A percentile compares a stretch with the other conserved stretches of the same genome.
These are phyloP conservation scores for Neodidymelliopsis sp. DNA, from an alignment of 2,329 filamentous ascomycete species.

Conservation along the genomic window DNA sequence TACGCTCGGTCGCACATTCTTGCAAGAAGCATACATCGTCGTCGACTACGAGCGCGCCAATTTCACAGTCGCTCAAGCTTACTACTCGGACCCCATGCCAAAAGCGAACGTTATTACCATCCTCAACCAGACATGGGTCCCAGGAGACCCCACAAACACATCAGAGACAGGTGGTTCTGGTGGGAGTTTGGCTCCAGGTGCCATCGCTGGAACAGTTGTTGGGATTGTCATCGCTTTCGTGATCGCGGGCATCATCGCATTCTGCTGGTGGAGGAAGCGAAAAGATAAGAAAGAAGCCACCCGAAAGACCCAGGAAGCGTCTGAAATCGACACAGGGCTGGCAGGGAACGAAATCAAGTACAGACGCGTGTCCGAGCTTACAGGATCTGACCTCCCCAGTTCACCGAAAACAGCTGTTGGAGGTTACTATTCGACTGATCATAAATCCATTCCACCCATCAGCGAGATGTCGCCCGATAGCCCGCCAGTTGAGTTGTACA, in stretches of 20 bases:
- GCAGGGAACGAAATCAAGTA: conserved; percentile 41
- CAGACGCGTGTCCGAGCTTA: conserved; percentile 45
- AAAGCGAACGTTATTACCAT: conserved; percentile 32
- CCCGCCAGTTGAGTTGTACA: conserved; percentile 45
- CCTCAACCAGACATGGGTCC: conserved; percentile 27
- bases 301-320: conserved; percentile 16
- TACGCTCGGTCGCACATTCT: conserved; percentile 45
- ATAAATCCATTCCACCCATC: conserved; percentile 42
- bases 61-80: conserved; percentile 43
- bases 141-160: not conserved
- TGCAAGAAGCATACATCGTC: conserved; percentile 49
- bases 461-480: conserved; percentile 44
- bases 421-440: conserved; percentile 36
- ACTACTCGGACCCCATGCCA: conserved; percentile 32
- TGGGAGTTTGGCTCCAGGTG: conserved; percentile 33
- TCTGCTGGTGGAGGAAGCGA: conserved; percentile 39
- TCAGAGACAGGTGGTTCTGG: conserved; percentile 3
- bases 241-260: conserved; percentile 31
- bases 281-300: conserved; percentile 18
- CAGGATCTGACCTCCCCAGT: conserved; percentile 36
- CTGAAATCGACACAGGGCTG: conserved; percentile 40
- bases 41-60: conserved; percentile 48
- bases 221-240: conserved; percentile 40
- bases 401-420: conserved; percentile 35
- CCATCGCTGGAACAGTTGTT: conserved; percentile 45